These are phyloP conservation scores for Berkeleyomyces rouxiae DNA, from an alignment of 2,329 filamentous ascomycete genomes.

Conservation along the genomic window DNA sequence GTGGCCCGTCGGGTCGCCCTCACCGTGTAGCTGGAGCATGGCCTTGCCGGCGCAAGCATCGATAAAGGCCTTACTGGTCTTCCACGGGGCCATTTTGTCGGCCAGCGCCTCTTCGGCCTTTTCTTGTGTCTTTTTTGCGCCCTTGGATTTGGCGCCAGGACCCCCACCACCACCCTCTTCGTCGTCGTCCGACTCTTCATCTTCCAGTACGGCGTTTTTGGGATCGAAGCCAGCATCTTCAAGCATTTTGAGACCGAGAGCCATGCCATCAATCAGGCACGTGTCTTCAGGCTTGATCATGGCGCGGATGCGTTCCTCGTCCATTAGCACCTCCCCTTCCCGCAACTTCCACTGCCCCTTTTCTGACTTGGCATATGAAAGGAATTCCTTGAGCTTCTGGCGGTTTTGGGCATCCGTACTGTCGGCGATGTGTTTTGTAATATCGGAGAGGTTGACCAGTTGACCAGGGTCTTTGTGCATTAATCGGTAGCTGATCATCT, in stretches of 20 bases:
- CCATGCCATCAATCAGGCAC: conserved; percentile 89
- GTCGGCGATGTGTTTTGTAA: conserved; percentile 82
- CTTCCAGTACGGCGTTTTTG: conserved; percentile 43
- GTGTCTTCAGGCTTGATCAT: conserved; percentile 95
- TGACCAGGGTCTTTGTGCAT: conserved; percentile 58
- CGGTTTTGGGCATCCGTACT: conserved; percentile 91
- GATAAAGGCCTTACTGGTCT: conserved; percentile 89
- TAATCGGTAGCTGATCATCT: conserved; percentile 86
- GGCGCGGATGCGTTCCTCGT: conserved; percentile 61
- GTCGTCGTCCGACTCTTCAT: conserved; percentile 37
- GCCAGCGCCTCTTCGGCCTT: conserved; percentile 56
- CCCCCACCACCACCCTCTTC: conserved; percentile 28
- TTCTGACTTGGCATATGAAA: conserved; percentile 73
- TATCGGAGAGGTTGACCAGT: conserved; percentile 59
- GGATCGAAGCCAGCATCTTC: conserved; percentile 76
- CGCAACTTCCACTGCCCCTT: conserved; percentile 71
- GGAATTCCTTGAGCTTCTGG: conserved; percentile 93
- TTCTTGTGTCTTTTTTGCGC: conserved; percentile 28
- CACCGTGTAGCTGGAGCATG: conserved; percentile 88
- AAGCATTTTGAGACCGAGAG: conserved; percentile 80
- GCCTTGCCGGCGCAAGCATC: conserved; percentile 88
- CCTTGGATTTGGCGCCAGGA: conserved; percentile 19
- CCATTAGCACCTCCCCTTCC: conserved; percentile 56
- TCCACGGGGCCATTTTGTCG: conserved; percentile 86
- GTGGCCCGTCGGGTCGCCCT: conserved; percentile 84